Conservation (phyloP, 2,329 filamentous ascomycete species). For the Ophiostoma australiae region DNA sequence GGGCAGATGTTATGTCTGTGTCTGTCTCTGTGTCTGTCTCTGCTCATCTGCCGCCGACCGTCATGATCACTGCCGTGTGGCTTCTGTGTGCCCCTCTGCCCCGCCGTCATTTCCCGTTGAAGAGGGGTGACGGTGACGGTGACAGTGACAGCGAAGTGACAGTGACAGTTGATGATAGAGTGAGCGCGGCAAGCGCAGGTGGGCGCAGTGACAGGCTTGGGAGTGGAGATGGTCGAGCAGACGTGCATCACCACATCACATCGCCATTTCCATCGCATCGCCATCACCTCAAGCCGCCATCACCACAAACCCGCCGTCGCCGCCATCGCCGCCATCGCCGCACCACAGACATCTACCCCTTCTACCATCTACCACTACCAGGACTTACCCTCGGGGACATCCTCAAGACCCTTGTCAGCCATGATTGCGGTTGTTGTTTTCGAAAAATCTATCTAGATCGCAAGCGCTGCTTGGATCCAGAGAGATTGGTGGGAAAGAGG, state of each 20-base stretch:
- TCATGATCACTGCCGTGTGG: background rate
- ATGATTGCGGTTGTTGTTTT: conserved; percentile 72
- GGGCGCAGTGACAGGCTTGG: background rate
- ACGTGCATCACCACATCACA: background rate
- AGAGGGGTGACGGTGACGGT: background rate
- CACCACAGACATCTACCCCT: background rate
- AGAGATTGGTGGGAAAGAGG: conserved; percentile 37
- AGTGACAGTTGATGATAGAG: background rate
- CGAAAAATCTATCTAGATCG: conserved; percentile 58
- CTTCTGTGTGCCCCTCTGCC: background rate
- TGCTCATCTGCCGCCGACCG: background rate
- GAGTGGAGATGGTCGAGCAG: background rate
- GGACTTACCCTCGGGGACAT: conserved; percentile 85
- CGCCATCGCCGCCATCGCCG: background rate
- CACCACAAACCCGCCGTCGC: background rate
- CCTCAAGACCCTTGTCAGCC: conserved; percentile 99
- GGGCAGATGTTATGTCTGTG: background rate
- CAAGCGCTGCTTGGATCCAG: conserved; percentile 76
- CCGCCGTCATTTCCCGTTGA: background rate
- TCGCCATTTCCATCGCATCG: background rate
- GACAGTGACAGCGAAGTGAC: background rate
- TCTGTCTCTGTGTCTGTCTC: background rate
- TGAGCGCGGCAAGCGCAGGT: background rate
- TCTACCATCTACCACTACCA: background rate
- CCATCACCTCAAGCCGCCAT: background rate